Base-by-base conservation (phyloP, 768 basidiomycete genomes). In the Infundibulicybe gibba region DNA sequence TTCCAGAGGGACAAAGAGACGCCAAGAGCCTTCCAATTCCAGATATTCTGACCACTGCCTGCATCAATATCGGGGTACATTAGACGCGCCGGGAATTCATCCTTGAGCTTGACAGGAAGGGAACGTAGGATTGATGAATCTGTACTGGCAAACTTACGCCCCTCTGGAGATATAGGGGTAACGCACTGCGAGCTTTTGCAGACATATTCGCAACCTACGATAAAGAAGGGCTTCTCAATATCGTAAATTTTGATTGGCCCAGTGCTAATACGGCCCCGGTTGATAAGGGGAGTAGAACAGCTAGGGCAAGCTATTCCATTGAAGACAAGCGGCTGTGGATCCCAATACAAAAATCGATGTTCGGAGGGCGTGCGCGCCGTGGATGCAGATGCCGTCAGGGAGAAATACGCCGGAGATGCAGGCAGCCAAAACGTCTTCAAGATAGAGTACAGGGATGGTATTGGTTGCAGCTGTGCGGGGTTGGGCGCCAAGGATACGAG, bases 361-460 rank as follows among this genome's bases (percentile, higher is more conserved):
- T 87, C 81, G 5, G 84, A 82, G 2, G 84, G 81, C 0, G 79
- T 85, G 33, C 86, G 81, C 10, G 83, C 71, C 6, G 75, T 78
- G 9, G 81, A 80, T 1, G 85, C 76, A 1, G 86, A 87, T 19
- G 85, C 85, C 9, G 87, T 89, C 33, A 89, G 71, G 0, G 82
- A 79, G 53, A 89, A 87, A 57, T 88, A 90, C 0, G 81, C 72
- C 0, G 89, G 87, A 0, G 87, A 88, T 0, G 81, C 81, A 0
- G 88, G 88, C 12, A 91, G 71, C 89, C 89, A 90, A 53, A 91
- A 90, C 0, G 89, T 89, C 61, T 87, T 88, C 35, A 90, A 70
- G 49, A 87, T 77, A 6, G 83, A 85, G 60, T 90, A 91, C 0
- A 90, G 67, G 0, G 81, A 77, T 0, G 88, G 87, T 32, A 86